Conservation (phyloP, 2,329 filamentous ascomycete species). For the Talaromyces funiculosus region DNA sequence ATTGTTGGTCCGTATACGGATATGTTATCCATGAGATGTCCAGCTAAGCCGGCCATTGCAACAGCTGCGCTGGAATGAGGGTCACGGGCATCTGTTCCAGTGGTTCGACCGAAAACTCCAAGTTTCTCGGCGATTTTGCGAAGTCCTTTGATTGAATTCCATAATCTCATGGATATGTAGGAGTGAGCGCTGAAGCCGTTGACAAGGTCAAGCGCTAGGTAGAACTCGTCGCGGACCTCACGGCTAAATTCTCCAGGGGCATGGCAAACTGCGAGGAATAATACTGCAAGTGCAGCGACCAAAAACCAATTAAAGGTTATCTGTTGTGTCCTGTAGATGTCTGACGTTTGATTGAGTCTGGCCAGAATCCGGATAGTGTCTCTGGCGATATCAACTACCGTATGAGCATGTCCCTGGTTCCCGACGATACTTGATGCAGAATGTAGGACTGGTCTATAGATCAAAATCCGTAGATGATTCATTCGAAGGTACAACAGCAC, state of each 20-base stretch:
- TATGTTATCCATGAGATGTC: constrained; percentile 55
- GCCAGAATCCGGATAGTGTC: constrained; percentile 59
- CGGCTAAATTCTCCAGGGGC: constrained; percentile 56
- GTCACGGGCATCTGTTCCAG: constrained; percentile 43
- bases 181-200: constrained; percentile 58
- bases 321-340: constrained; percentile 60
- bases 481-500: constrained; percentile 80
- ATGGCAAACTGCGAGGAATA: constrained; percentile 61
- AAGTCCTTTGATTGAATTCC: constrained; percentile 60
- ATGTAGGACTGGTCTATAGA: constrained; percentile 82
- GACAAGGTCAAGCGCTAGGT: constrained; percentile 60
- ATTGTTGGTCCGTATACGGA: constrained; percentile 43
- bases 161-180: constrained; percentile 56
- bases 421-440: constrained; percentile 76
- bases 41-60: constrained; percentile 61
- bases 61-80: constrained; percentile 58
- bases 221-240: constrained; percentile 60
- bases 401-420: constrained; percentile 67
- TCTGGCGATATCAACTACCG: constrained; percentile 59
- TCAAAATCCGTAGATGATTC: constrained; percentile 84
- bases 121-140: constrained; percentile 59
- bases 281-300: constrained; percentile 56
- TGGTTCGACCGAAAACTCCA: constrained; percentile 44
- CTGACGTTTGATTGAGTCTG: constrained; percentile 55
- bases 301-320: constrained; percentile 64